A percentile compares a stretch with the other conserved stretches of the same genome.
Evolutionary conservation across 2,329 filamentous ascomycete species (phyloP).

Genomic region (Talaromyces funiculosus): DNA sequence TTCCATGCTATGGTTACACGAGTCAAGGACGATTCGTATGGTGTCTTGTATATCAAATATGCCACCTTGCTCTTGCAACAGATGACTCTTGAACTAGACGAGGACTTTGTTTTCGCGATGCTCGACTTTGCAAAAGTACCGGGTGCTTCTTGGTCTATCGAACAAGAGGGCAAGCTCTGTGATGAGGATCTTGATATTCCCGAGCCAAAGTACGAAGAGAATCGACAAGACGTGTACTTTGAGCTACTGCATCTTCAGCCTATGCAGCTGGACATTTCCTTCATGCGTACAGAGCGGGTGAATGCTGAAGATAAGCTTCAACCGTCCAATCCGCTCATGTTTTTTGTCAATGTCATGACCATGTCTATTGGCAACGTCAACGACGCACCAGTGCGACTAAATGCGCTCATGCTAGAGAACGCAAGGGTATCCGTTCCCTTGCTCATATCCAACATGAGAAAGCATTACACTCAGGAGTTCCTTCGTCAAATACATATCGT

Average conservation of each 20-base stretch:
- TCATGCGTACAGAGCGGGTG: conserved; percentile 92
- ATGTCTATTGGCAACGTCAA: conserved; percentile 99
- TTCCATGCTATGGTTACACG: conserved; percentile 85
- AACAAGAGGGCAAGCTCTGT: conserved; percentile 77
- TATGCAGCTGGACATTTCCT: conserved; percentile 95
- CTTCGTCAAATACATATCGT: conserved; percentile 96
- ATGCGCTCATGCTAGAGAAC: conserved; percentile 91
- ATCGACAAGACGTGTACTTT: conserved; percentile 94
- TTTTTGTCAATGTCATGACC: conserved; percentile 95
- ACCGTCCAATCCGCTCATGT: conserved; percentile 92
- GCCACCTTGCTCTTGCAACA: conserved; percentile 89
- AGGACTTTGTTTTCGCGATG: conserved; percentile 95
- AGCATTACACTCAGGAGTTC: conserved; percentile 94
- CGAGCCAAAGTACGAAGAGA: conserved; percentile 76
- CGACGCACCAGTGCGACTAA: conserved; percentile 89
- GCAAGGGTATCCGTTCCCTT: conserved; percentile 82
- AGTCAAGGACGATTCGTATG: conserved; percentile 97
- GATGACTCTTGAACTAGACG: conserved; percentile 96
- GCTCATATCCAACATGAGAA: conserved; percentile 77
- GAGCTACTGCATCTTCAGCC: conserved; percentile 95
- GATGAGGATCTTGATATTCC: conserved; percentile 88
- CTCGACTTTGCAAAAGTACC: conserved; percentile 92
- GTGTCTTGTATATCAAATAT: conserved; percentile 97
- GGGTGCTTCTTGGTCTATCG: conserved; percentile 79
- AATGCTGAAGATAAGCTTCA: conserved; percentile 94